Evolutionary conservation across 129 eudicot genomes (phyloP), one percentile per base, ranked within the genome.

Genomic region (Rutidosis leptorrhynchoides): DNA sequence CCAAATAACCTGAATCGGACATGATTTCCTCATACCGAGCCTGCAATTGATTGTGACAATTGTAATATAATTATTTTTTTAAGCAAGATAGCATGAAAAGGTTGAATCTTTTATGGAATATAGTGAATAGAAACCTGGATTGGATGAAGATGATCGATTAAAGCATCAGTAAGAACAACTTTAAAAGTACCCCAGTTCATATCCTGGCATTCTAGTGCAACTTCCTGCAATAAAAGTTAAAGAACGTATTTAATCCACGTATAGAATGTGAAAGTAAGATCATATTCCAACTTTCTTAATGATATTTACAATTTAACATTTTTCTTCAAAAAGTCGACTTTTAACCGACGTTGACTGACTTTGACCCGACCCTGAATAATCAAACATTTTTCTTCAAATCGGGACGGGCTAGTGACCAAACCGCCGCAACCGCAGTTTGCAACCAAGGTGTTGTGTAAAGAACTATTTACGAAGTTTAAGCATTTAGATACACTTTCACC

Each of bases 181-280:
- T 91, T 91, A 62, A 91, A 91, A 28, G 90, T 77, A 16, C 97
- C 97, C 97, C 97, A 91, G 73, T 64, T 92, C 96, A 92, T 88
- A 72, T 78, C 82, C 22, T 76, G 81, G 82, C 96, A 88, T 77
- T 92, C 98, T 69, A 79, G 84, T 61, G 81, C 87, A 53, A 88
- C 94, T 73, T 92, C 96, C 98, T 88, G 87, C 77, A 72, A 43
- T 3, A 45, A 28, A 22, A 3, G 14, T 59, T 17, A 17, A 14
- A 29, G 46, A 40, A 37, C 45, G 19, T 46, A 42, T 53, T n/a
- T 46, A 25, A 43, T 15, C 43, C 35, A 35, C 10, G 5, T 68
- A 33, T 43, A 63, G 51, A 32, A 19, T 20, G 25, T 52, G 25
- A 52, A 52, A 52, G 57, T 45, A 12, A 15, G n/a, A 45, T 45